These are phyloP conservation scores for Aquilaria yunnanensis DNA, from an alignment of 345 rosid genomes.

Conservation along the genomic window DNA sequence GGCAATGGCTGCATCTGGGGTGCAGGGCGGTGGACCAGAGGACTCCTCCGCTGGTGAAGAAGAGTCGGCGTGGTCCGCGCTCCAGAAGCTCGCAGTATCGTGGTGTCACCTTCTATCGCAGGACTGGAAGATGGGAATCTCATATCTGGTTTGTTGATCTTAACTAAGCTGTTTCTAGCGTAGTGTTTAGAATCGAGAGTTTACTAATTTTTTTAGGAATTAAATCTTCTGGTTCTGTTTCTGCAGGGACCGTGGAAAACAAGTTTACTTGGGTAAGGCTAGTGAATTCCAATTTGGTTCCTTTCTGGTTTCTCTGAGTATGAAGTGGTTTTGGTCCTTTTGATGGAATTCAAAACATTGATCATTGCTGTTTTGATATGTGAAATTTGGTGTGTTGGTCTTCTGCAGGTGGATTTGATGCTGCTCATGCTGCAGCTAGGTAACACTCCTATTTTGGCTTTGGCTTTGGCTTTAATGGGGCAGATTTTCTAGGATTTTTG, in stretches of 20 bases:
- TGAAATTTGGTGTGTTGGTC: background rate
- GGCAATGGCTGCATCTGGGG: constrained; percentile 32
- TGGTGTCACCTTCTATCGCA: constrained; percentile 70
- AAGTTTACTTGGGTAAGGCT: constrained; percentile 65
- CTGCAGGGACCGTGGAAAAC: constrained; percentile 87
- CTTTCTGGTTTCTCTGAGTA: too few relatives aligned
- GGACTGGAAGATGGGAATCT: constrained; percentile 86
- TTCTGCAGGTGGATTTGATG: constrained; percentile 75
- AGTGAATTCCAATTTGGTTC: background rate
- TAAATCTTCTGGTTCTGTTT: constrained; percentile 8
- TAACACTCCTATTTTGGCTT: constrained; percentile 8
- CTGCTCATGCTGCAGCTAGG: constrained; percentile 93
- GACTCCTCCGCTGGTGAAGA: constrained; percentile 32
- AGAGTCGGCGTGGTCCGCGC: constrained; percentile 76
- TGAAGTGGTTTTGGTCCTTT: background rate
- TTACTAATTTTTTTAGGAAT: background rate
- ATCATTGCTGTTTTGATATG: background rate
- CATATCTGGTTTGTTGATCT: constrained; percentile 55
- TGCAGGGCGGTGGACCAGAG: constrained; percentile 16
- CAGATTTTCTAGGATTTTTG: background rate
- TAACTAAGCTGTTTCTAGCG: background rate
- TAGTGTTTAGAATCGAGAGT: background rate
- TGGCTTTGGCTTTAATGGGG: background rate
- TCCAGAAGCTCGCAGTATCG: constrained; percentile 77
- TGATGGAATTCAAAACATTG: background rate